Conservation (phyloP, 768 basidiomycete genomes). For the Pulveroboletus sp. region DNA sequence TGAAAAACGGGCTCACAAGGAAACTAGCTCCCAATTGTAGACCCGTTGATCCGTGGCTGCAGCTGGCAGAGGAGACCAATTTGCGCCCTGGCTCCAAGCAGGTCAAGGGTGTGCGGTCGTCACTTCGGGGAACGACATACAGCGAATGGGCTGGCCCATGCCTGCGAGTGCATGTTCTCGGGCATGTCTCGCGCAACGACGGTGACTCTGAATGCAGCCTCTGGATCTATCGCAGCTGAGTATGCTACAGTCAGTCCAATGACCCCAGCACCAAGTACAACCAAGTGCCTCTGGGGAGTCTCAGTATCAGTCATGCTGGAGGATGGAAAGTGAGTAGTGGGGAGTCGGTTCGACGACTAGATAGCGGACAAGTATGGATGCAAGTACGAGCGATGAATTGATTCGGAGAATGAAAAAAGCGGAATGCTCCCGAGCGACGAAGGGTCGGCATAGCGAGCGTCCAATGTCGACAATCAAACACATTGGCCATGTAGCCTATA, state of each 20-base stretch:
- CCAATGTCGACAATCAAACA: not conserved
- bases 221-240: conserved; percentile 21
- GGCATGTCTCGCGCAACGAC: conserved; percentile 37
- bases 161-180: conserved; percentile 36
- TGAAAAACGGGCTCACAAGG: conserved; percentile 34
- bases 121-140: conserved; percentile 23
- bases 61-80: conserved; percentile 43
- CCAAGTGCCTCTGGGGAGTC: conserved; percentile 12
- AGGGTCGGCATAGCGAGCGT: not conserved
- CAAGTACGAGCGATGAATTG: not conserved
- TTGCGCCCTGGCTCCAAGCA: conserved; percentile 35
- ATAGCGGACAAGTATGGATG: not conserved
- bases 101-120: not conserved
- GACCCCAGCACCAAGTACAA: conserved; percentile 38
- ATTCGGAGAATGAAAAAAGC: not conserved
- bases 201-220: conserved; percentile 18
- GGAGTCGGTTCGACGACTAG: not conserved
- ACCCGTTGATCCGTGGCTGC: conserved; percentile 30
- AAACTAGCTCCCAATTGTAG: conserved; percentile 35
- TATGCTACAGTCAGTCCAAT: conserved; percentile 38
- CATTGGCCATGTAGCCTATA: too few relatives aligned
- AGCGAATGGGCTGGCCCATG: conserved; percentile 50
- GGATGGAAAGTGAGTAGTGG: not conserved
- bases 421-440: too few relatives aligned
- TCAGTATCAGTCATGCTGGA: conserved; percentile 12